Percentiles rank a stretch among this genome's conserved stretches.
Conservation (phyloP, 129 eudicot species). For the Ambrosia artemisiifolia region DNA sequence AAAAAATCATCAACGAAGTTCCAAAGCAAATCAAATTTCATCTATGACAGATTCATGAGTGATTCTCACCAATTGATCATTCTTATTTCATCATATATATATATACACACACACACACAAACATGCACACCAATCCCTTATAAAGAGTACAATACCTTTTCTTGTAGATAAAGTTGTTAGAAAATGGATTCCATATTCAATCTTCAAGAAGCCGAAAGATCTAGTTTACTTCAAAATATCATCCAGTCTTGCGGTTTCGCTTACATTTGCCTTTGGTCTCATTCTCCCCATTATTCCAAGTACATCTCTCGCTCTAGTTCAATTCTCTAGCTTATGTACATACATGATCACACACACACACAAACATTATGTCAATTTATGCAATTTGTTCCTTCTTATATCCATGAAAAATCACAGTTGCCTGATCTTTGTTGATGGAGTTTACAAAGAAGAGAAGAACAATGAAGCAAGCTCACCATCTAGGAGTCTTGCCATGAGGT, state of each 20-base stretch:
- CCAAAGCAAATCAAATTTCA: too few species aligned
- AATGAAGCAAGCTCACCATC: constrained; percentile 50
- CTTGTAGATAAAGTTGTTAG: background rate
- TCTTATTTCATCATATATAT: too few species aligned
- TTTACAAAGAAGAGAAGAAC: constrained; percentile 40
- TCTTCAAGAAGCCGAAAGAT: constrained; percentile 50
- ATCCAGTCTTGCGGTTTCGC: constrained; percentile 50
- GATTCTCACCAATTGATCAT: background rate
- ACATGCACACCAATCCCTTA: too few species aligned
- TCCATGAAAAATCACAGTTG: constrained; percentile 36
- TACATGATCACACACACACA: background rate
- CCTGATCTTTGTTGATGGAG: constrained; percentile 54
- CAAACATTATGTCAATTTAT: background rate
- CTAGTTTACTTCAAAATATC: constrained; percentile 46
- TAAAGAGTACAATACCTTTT: background rate
- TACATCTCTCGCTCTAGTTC: constrained; percentile 11
- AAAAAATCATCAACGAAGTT: too few species aligned
- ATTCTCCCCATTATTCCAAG: constrained; percentile 56
- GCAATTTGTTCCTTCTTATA: background rate
- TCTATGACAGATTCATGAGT: too few species aligned
- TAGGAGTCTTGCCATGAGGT: constrained; percentile 41
- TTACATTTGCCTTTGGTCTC: constrained; percentile 84
- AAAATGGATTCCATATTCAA: constrained; percentile 71
- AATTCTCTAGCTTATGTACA: background rate
- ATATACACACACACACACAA: too few species aligned